Evolutionary conservation across 768 basidiomycete species (phyloP).

Genomic region (Boletus subcaerulescens): DNA sequence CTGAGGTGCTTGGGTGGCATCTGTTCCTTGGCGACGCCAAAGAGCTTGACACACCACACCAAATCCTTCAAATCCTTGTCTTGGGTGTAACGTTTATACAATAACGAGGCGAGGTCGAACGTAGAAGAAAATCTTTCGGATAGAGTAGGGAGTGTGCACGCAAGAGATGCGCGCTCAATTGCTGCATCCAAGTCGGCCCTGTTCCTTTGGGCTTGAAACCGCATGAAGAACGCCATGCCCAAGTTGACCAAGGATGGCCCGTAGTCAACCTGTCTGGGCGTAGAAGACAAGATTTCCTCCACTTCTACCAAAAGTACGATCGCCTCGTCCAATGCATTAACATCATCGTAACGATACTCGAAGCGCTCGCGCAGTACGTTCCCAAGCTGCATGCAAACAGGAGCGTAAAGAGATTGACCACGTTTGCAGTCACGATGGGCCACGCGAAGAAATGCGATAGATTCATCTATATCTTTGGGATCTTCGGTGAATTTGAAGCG

Average conservation of each 20-base stretch:
- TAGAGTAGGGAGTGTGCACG: conserved; percentile 6
- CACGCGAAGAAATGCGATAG: conserved; percentile 15
- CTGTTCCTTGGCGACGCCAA: conserved; percentile 3
- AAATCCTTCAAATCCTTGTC: conserved; percentile 8
- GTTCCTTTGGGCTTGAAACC: conserved; percentile 12
- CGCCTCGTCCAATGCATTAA: conserved; percentile 21
- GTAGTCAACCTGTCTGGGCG: conserved; percentile 2
- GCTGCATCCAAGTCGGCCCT: conserved; percentile 16
- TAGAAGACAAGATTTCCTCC: conserved; percentile 10
- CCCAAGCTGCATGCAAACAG: conserved; percentile 13
- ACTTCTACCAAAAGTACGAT: conserved; percentile 22
- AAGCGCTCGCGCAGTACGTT: conserved; percentile 14
- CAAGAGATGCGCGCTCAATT: conserved; percentile 10
- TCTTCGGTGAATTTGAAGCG: conserved; percentile 10
- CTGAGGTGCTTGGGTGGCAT: conserved; percentile 11
- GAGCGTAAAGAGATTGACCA: conserved; percentile 6
- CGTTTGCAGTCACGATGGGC: conserved; percentile 10
- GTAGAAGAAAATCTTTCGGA: conserved; percentile 3
- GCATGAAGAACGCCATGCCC: conserved; percentile 8
- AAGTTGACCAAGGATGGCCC: conserved; percentile 9
- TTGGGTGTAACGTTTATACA: conserved; percentile 10
- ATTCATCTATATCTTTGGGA: conserved; percentile 22
- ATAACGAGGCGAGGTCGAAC: conserved; percentile 5
- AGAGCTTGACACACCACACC: conserved; percentile 12
- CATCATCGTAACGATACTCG: background rate